Evolutionary conservation across 805 yeast genomes (phyloP), one percentile per base, ranked within the genome.

Genomic region (Dipodascus geniculatus): DNA sequence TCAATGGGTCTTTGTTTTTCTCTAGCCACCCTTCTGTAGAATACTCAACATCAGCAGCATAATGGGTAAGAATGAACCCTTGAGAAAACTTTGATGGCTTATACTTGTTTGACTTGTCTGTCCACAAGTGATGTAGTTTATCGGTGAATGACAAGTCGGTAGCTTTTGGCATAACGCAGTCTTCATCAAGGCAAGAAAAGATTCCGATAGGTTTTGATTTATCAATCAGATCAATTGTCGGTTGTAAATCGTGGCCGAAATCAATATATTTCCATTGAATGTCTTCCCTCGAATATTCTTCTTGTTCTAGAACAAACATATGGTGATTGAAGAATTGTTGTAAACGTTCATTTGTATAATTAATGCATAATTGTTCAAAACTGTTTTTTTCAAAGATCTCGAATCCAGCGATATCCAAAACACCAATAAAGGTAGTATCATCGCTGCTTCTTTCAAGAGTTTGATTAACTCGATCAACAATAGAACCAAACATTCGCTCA

Each of bases 291-390:
- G 87, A 88, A 64, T 93, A 93, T 65, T 93, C 98, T 61, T 93
- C 98, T 71, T 93, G 99, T 70, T 93, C 99, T 1, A 96, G 86
- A 63, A 93, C 95, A 69, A 93, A 80, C 58, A 97, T 93, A 67
- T 91, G 81, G 66, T 93, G 97, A 69, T 93, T 93, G 68, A 93
- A 93, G 67, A 91, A 93, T 69, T 93, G 99, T 72, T 93, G 99
- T 57, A 93, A 76, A 70, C 89, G 91, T 69, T 93, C 99, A 69
- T 91, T 91, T 56, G 95, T 96, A 51, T 68, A 68, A 67, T 93
- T 93, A 71, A 93, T 93, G 74, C 99, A 93, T 57, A 93, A 77
- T 71, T 93, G 99, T 68, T 93, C 99, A 67, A 93, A 93, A 1
- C 96, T 87, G 72, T 93, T 93, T 60, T 84, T 87, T 55, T 91